Evolutionary conservation across 768 basidiomycete species (phyloP), one percentile per base, ranked within the genome.

Genomic region (Auriscalpium orientale): DNA sequence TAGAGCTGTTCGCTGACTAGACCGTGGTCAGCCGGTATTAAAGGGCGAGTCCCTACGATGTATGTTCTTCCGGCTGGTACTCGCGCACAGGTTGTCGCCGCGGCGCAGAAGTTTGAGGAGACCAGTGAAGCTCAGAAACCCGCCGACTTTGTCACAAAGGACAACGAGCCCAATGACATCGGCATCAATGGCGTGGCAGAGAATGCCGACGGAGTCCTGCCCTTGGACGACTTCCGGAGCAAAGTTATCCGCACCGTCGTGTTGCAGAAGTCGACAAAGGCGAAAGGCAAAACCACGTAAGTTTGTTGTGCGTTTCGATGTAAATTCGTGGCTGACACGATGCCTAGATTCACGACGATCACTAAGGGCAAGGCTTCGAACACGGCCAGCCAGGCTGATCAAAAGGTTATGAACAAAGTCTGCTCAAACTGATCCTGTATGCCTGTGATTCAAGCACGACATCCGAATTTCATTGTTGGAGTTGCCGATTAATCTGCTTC

Each of bases 101-200:
- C 5, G n/a, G 46, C 45, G n/a, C 10, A 55, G 54, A 18, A 48
- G 34, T 55, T 55, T 46, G 54, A 55, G 38, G 28, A 11, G 4
- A 55, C 46, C 18, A 36, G 46, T 15, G 46, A 12, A 3, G 54
- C 54, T 7, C 8, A 36, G 33, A 16, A 20, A 18, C 11, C 54
- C n/a, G 36, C 45, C 5, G 54, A 46, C 28, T 55, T 47, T n/a
- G 54, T 55, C 22, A 48, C 46, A 18, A 55, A 55, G 54, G 54
- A 55, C 54, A 46, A 55, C 38, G 54, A 55, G 46, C 54, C 54
- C 21, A 35, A 35, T 21, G 54, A 55, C 21, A 38, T 55, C 13
- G 54, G 54, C 21, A 37, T 55, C 48, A 36, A 55, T 11, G 54
- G 54, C 22, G 46, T 55, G 13, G 18, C 34, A 49, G 10, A 18